Evolutionary conservation across 2,329 filamentous ascomycete species (phyloP), one percentile per base, ranked within the genome.

Genomic region (Aspergillus caelatus): DNA sequence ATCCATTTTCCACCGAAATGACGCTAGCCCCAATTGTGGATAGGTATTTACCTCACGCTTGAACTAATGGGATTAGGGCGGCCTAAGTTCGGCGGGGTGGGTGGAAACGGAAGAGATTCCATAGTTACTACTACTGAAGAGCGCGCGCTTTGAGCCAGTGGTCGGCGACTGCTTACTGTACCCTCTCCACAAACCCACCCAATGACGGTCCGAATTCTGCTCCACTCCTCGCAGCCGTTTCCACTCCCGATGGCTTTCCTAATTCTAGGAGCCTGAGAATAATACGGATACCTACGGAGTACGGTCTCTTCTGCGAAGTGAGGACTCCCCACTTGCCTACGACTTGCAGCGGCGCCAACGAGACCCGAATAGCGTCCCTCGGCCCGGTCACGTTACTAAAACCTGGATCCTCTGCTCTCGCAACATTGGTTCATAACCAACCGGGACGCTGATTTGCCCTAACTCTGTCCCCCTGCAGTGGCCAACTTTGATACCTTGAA

Each of bases 361-460:
- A 50, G 23, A 39, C 36, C 65, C 57, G 57, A 58, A 61, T 62
- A 30, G 56, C 43, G 52, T 56, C 30, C 53, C 58, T 72, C 69
- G 70, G 70, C 66, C 70, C 69, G 69, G 69, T 72, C 70, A 72
- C 69, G 70, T 71, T 70, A 70, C 63, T 64, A 8, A 30, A 45
- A 50, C 21, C 57, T 65, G 60, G 58, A 34, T 54, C n/a, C 50
- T 16, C 16, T 16, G 12, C 34, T 36, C n/a, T 21, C 19, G n/a
- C n/a, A 16, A 36, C 19, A 6, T 23, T 36, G 50, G 50, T 54
- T 1, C 30, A 54, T 54, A 30, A 23, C 32, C 21, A 16, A 21
- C 50, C 28, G 30, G 28, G 19, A 21, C 21, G 32, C n/a, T 36
- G 30, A 54, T 54, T 53, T 28, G 48, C 19, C 48, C 26, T 10